Conservation (phyloP, 805 yeast genomes). For the Wickerhamiella cacticola region DNA sequence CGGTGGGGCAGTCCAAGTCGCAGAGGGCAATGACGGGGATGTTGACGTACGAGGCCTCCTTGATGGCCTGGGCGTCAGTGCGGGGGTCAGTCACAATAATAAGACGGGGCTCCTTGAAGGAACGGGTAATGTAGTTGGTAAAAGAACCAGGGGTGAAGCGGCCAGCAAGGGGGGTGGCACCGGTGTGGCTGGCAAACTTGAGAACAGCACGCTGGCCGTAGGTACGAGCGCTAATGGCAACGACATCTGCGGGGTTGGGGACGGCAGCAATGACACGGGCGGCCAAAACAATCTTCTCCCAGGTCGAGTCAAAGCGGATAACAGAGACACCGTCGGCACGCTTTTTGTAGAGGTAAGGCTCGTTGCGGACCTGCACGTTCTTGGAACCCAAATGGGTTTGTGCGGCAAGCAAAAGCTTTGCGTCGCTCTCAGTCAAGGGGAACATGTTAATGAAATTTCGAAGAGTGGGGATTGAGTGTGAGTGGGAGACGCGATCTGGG, state of each 20-base stretch:
- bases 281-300: slow-evolving; percentile 99
- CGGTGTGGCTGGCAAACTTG: slow-evolving; percentile 99
- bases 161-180: slow-evolving; percentile 99
- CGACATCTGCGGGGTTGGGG: slow-evolving; percentile 97
- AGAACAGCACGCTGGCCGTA: slow-evolving; percentile 99
- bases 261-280: slow-evolving; percentile 99
- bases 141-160: slow-evolving; percentile 99
- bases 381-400: slow-evolving; percentile 98
- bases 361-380: slow-evolving; percentile 76
- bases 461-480: slow-evolving; percentile 5
- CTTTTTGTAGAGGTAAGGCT: slow-evolving; percentile 32
- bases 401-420: slow-evolving; percentile 98
- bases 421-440: slow-evolving; percentile 86
- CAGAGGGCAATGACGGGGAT: slow-evolving; percentile 98
- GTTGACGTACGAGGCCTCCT: slow-evolving; percentile 99
- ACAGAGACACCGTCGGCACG: slow-evolving; percentile 99
- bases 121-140: slow-evolving; percentile 99
- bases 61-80: slow-evolving; percentile 99
- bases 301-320: slow-evolving; percentile 97
- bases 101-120: slow-evolving; percentile 99
- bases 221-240: slow-evolving; percentile 97
- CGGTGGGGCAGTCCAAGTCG: slow-evolving; percentile 98
- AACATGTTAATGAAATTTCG: slow-evolving; percentile 14
- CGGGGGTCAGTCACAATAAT: slow-evolving; percentile 99
- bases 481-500: neutral